Conservation (phyloP, 192 early-diverging fungal species). For the Dissophora ornata region DNA sequence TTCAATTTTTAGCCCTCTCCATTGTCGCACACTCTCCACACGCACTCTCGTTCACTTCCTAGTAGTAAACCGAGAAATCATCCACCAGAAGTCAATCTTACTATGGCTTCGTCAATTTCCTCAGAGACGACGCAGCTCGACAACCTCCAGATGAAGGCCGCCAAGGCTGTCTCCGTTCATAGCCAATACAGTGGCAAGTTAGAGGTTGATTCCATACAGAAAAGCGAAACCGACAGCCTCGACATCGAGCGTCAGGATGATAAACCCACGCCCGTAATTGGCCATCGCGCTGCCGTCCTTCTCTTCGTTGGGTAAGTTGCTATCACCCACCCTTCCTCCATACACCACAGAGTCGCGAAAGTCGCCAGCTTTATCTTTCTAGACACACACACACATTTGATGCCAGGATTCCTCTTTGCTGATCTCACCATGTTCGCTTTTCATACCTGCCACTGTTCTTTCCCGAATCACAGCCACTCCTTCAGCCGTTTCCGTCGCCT, state of each 20-base stretch:
- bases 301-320: slow-evolving; percentile 38
- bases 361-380: background rate
- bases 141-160: background rate
- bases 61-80: too few species aligned
- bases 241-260: slow-evolving; percentile 26
- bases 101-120: slow-evolving; percentile 29
- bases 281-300: slow-evolving; percentile 25
- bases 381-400: too few species aligned
- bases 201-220: background rate
- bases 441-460: too few species aligned
- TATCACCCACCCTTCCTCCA: background rate
- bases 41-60: too few species aligned
- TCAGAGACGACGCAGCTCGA: slow-evolving; percentile 26
- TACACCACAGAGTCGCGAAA: background rate
- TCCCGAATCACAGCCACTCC: too few species aligned
- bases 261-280: slow-evolving; percentile 7
- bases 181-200: background rate
- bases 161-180: background rate
- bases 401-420: too few species aligned
- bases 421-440: too few species aligned
- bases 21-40: too few species aligned
- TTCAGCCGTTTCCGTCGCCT: too few species aligned
- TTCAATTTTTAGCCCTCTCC: too few species aligned
- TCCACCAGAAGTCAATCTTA: too few species aligned
- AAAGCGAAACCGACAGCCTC: slow-evolving; percentile 5